phyloP scores from a whole-genome alignment of 257 asterid species.

The Nicotiana obtusifolia region DNA sequence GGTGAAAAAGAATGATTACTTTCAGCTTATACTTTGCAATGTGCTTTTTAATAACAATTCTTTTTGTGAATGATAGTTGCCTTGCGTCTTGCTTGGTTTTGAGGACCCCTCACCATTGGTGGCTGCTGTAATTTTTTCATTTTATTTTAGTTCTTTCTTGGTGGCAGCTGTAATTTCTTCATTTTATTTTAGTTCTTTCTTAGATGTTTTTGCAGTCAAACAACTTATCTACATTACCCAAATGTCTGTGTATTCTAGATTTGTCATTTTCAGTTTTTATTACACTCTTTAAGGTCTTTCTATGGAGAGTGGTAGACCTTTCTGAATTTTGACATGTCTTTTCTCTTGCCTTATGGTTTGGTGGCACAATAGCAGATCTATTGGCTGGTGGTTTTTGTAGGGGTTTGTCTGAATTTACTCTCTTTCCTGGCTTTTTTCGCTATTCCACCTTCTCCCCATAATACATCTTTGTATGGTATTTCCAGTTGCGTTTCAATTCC shows the following conservation, averaged over 20 bases:
- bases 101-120: too few species aligned
- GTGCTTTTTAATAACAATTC: not conserved
- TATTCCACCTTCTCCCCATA: not conserved
- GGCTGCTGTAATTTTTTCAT: not conserved
- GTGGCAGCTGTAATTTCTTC: not conserved
- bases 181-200: not conserved
- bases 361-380: not conserved
- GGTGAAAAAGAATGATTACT: not conserved
- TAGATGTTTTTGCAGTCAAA: not conserved
- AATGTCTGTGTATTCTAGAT: too few species aligned
- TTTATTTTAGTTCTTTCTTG: not conserved
- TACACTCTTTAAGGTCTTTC: too few species aligned
- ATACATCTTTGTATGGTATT: not conserved
- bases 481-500: not conserved
- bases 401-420: not conserved
- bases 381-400: not conserved
- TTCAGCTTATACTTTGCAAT: not conserved
- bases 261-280: too few species aligned
- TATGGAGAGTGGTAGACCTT: not conserved
- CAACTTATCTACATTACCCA: too few species aligned
- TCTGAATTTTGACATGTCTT: not conserved
- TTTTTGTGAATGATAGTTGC: not conserved
- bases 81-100: too few species aligned
- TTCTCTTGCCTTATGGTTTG: not conserved
- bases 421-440: not conserved